Evolutionary conservation across 2,329 filamentous ascomycete species (phyloP).

Genomic region (Exophiala sp.): DNA sequence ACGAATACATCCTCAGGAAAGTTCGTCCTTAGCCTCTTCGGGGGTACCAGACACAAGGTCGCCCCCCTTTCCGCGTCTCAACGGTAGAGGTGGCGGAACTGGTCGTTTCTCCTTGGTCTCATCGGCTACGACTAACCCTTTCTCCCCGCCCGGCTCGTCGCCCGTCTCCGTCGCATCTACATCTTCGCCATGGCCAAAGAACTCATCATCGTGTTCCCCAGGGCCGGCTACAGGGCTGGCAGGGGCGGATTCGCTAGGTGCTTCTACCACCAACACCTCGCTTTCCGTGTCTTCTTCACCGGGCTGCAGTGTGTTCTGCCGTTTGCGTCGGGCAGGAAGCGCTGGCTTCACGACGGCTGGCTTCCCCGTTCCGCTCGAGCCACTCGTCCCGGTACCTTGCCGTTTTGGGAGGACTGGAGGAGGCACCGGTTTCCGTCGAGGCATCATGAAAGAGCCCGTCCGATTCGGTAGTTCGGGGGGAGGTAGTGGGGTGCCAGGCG

Average conservation of each 20-base stretch:
- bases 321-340: conserved; percentile 43
- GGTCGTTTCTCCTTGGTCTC: too few relatives aligned
- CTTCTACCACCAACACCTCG: conserved; percentile 60
- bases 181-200: conserved; percentile 27
- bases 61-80: too few relatives aligned
- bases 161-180: neutral
- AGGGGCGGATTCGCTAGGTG: conserved; percentile 58
- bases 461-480: conserved; percentile 55
- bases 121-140: too few relatives aligned
- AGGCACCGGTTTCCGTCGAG: conserved; percentile 60
- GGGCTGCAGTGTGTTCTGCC: conserved; percentile 34
- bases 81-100: too few relatives aligned
- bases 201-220: conserved; percentile 29
- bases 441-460: conserved; percentile 53
- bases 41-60: too few relatives aligned
- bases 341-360: conserved; percentile 32
- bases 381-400: conserved; percentile 25
- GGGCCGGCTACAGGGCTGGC: conserved; percentile 47
- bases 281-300: conserved; percentile 35
- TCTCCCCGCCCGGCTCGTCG: neutral
- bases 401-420: conserved; percentile 35
- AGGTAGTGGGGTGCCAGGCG: conserved; percentile 72
- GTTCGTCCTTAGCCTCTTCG: too few relatives aligned
- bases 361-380: conserved; percentile 24
- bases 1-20: too few relatives aligned